Evolutionary conservation across 257 asterid species (phyloP).

Genomic region (Rehmannia glutinosa): DNA sequence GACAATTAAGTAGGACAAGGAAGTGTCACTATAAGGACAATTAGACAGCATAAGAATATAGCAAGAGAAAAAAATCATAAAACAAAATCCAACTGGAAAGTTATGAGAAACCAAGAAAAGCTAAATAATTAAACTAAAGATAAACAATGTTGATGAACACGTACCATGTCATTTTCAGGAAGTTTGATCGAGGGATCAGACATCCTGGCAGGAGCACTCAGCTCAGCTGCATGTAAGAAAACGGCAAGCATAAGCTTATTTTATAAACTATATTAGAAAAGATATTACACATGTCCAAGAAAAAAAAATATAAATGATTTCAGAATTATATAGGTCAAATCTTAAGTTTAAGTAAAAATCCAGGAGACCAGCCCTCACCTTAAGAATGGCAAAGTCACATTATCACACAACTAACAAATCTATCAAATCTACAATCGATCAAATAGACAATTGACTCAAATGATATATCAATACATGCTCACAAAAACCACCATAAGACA

Average conservation of each 20-base stretch:
- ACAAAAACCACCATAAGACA: neutral
- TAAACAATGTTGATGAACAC: no score
- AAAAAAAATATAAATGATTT: neutral
- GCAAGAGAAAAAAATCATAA: neutral
- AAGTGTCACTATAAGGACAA: neutral
- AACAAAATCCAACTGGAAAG: no score
- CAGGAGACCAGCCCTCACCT: neutral
- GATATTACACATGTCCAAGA: neutral
- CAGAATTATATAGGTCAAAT: neutral
- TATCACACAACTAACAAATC: neutral
- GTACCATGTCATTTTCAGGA: slow-evolving; percentile 49
- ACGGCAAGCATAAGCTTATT: neutral
- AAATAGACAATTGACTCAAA: neutral
- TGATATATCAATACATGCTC: neutral
- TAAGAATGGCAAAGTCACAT: neutral
- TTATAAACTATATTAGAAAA: neutral
- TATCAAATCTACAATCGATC: neutral
- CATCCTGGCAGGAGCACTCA: slow-evolving; percentile 34
- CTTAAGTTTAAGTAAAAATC: neutral
- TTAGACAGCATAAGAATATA: neutral
- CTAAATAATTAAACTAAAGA: no score
- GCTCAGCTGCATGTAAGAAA: slow-evolving; percentile 46
- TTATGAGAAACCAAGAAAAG: no score
- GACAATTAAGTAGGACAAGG: no score
- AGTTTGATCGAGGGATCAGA: slow-evolving; percentile 39